A percentile compares a stretch with the other conserved stretches of the same genome.
phyloP scores from a whole-genome alignment of 1,284 basidiomycete species.

The Ceratobasidium sp. region DNA sequence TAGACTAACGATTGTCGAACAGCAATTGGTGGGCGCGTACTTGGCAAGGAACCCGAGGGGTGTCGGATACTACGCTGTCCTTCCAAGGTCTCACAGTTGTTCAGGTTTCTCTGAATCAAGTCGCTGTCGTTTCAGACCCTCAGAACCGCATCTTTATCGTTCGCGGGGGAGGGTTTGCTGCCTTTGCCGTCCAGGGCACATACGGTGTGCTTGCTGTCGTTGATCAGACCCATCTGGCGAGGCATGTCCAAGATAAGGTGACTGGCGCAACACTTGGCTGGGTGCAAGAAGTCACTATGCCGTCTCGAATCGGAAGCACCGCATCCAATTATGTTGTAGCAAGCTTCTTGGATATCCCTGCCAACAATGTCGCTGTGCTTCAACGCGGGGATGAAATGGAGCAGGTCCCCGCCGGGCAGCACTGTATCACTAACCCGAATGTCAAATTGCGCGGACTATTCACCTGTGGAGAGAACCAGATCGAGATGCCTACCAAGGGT shows the following conservation, averaged over 20 bases:
- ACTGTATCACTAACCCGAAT: conserved; percentile 78
- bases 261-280: conserved; percentile 43
- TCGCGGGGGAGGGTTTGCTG: conserved; percentile 47
- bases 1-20: background rate
- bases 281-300: conserved; percentile 76
- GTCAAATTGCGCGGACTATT: conserved; percentile 76
- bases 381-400: conserved; percentile 79
- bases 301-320: conserved; percentile 56
- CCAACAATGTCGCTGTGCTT: conserved; percentile 80
- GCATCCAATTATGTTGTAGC: conserved; percentile 71
- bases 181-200: conserved; percentile 72
- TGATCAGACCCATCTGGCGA: conserved; percentile 76
- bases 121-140: conserved; percentile 75
- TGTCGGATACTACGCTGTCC: conserved; percentile 77
- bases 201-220: conserved; percentile 77
- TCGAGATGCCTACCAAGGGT: conserved; percentile 84
- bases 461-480: conserved; percentile 77
- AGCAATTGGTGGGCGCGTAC: conserved; percentile 77
- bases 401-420: conserved; percentile 75
- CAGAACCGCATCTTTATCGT: conserved; percentile 81
- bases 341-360: conserved; percentile 77
- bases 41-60: conserved; percentile 68
- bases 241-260: conserved; percentile 64
- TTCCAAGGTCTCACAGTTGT: conserved; percentile 77
- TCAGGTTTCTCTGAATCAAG: conserved; percentile 78